Percentiles rank a stretch among this genome's conserved stretches.
Conservation (phyloP, 2,329 filamentous ascomycete genomes). For the Fonsecaea monophora region DNA sequence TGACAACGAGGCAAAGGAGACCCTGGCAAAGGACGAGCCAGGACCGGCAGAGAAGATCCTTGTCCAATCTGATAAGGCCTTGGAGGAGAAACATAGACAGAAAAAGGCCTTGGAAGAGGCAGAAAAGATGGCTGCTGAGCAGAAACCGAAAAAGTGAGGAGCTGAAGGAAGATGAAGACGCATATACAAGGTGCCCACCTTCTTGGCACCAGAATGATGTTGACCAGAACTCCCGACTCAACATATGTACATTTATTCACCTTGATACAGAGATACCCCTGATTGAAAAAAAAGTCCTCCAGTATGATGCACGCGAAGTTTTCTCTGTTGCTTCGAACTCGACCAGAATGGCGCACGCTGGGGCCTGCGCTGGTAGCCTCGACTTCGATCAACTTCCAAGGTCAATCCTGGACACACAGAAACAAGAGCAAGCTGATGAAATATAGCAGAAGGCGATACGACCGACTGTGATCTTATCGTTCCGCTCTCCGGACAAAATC, state of each 20-base stretch:
- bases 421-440: conserved; percentile 20
- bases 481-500: conserved; percentile 16
- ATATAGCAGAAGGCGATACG: conserved; percentile 14
- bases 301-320: conserved; percentile 45
- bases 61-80: conserved; percentile 44
- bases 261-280: conserved; percentile 28
- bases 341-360: conserved; percentile 47
- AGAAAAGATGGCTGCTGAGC: conserved; percentile 3
- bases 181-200: conserved; percentile 4
- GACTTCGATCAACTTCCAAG: conserved; percentile 42
- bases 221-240: conserved; percentile 38
- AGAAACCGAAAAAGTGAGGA: conserved; percentile 21
- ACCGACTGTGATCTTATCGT: conserved; percentile 18
- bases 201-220: conserved; percentile 10
- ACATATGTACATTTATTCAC: conserved; percentile 25
- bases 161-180: background rate
- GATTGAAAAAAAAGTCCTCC: conserved; percentile 17
- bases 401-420: conserved; percentile 32
- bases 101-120: conserved; percentile 32
- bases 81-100: conserved; percentile 40
- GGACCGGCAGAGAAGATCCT: conserved; percentile 40
- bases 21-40: conserved; percentile 40
- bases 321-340: conserved; percentile 50
- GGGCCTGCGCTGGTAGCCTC: conserved; percentile 38
- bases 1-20: conserved; percentile 44